Base-by-base conservation (phyloP, 257 asterid species). In the Knoxia roxburghii region DNA sequence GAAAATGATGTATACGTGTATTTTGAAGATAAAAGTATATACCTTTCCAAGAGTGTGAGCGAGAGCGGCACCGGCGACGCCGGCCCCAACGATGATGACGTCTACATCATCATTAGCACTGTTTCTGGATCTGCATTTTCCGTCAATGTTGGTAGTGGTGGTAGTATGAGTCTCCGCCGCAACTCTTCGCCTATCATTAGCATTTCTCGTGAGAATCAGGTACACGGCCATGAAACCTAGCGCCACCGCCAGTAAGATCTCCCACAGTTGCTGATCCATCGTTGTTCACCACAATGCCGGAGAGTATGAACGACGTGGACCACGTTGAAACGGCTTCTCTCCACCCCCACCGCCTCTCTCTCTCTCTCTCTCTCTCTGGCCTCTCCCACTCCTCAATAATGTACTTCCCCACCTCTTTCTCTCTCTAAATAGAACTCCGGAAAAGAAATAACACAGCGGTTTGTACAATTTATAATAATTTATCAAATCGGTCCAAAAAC, bases 21-120 rank as follows among this genome's bases (percentile, higher is more conserved):
- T 37, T 9, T 9, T n/a, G 7, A 58, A 58, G 65, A 1, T 24
- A 0, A 20, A 65, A 20, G 53, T 4, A 10, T 1, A 12, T 69
- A 86, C 97, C 93, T 80, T 86, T 37, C 88, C 94, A 55, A 86
- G 89, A n/a, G 94, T 84, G 73, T 86, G 77, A 65, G 94, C 94
- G 21, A 86, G 90, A 39, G 94, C 94, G 17, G 94, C 86, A 58
- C 92, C 92, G 14, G 89, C 92, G 64, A 86, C 87, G 9, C 89
- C 89, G 29, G 88, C 89, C 27, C 89, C 88, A 13, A 84, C 94
- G 32, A 84, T 70, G 61, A 86, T 80, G 59, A 84, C 75, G 67
- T 84, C 90, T 32, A 23, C 70, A 52, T 73, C 76, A 50, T 64
- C 71, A 15, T 40, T 11, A 13, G 72, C 64, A 40, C 23, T 77